A percentile compares a stretch with the other conserved stretches of the same genome.
Conservation (phyloP, 192 early-diverging fungal genomes). For the Coemansia sp. region DNA sequence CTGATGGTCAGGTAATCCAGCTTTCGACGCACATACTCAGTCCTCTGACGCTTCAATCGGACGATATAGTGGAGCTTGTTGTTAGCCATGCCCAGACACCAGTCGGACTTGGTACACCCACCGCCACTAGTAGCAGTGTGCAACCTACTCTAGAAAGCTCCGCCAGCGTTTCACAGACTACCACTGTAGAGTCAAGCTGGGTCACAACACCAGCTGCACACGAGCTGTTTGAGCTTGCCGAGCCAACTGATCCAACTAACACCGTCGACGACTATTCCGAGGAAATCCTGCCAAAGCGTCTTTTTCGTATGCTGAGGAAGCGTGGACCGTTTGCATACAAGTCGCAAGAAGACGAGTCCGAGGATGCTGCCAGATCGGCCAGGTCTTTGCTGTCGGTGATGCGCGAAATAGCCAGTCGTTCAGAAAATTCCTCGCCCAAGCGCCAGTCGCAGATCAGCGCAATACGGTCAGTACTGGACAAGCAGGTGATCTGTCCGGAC, state of each 20-base stretch:
- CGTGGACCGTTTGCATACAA: slow-evolving; percentile 34
- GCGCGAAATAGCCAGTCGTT: slow-evolving; percentile 23
- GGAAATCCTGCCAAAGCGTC: neutral
- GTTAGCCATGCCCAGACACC: neutral
- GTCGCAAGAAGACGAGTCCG: slow-evolving; percentile 63
- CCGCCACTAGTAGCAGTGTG: neutral
- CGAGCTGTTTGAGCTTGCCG: neutral
- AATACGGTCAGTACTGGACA: slow-evolving; percentile 7
- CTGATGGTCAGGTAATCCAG: neutral
- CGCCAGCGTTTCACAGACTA: neutral
- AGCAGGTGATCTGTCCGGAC: slow-evolving; percentile 19
- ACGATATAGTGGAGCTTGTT: neutral
- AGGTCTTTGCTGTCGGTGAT: slow-evolving; percentile 28
- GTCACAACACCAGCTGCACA: neutral
- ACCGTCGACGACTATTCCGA: neutral
- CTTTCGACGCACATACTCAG: neutral
- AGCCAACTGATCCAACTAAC: neutral
- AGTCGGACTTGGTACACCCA: neutral
- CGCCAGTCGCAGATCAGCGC: slow-evolving; percentile 10
- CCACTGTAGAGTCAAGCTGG: neutral
- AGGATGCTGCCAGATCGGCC: slow-evolving; percentile 35
- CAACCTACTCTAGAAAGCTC: no score
- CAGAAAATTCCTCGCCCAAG: slow-evolving; percentile 16
- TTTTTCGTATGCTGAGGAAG: slow-evolving; percentile 24
- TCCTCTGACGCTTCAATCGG: neutral